phyloP scores from a whole-genome alignment of 306 rosid genomes.

The Trichosanthes cucumerina region DNA sequence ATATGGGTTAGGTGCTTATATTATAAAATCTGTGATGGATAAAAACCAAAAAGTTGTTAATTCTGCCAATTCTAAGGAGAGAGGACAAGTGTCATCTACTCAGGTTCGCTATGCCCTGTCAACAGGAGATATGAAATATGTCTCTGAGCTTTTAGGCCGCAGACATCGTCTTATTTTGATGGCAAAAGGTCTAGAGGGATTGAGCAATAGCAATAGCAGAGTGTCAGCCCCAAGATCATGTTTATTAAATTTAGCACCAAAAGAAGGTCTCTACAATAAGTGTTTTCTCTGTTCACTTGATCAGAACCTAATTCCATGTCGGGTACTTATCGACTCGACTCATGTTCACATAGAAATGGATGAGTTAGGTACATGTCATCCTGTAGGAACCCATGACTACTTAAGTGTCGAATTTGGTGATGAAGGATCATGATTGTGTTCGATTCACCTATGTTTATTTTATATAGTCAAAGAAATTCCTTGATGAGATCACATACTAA shows the following conservation, averaged over 20 bases:
- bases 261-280: conserved; percentile 73
- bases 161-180: conserved; percentile 57
- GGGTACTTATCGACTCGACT: conserved; percentile 50
- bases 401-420: conserved; percentile 67
- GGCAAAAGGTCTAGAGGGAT: conserved; percentile 33
- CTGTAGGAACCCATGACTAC: conserved; percentile 33
- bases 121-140: conserved; percentile 70
- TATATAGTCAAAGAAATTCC: background rate
- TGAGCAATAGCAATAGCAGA: conserved; percentile 26
- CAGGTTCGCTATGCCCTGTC: conserved; percentile 77
- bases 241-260: conserved; percentile 70
- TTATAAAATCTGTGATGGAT: conserved; percentile 91
- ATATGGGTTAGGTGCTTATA: conserved; percentile 60
- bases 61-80: conserved; percentile 47
- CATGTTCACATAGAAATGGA: conserved; percentile 60
- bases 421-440: conserved; percentile 32
- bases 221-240: conserved; percentile 57
- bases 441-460: conserved; percentile 12
- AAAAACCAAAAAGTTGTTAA: conserved; percentile 28
- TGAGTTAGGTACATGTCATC: conserved; percentile 18
- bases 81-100: conserved; percentile 89
- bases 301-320: conserved; percentile 39
- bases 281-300: conserved; percentile 36
- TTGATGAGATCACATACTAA: background rate
- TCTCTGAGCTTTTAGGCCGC: conserved; percentile 77